A percentile compares a stretch with the other conserved stretches of the same genome.
Evolutionary conservation across 1,284 basidiomycete species (phyloP).

Genomic region (Ustilago xerochloae): DNA sequence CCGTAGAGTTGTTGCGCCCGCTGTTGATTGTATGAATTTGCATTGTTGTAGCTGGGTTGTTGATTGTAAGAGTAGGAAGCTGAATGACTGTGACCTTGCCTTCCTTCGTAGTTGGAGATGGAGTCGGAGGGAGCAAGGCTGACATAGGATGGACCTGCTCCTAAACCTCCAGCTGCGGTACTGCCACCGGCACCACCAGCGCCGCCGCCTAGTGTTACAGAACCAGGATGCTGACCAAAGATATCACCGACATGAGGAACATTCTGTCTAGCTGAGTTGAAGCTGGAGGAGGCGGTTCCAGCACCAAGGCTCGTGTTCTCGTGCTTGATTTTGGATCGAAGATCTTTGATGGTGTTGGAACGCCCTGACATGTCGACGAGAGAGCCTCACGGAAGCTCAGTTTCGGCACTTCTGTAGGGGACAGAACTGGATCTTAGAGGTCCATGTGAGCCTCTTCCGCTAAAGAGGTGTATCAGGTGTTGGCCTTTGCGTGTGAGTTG

Average conservation of each 20-base stretch:
- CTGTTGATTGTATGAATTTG: constrained; percentile 1
- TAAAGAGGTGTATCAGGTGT: too few relatives aligned
- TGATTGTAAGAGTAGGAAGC: constrained; percentile 9
- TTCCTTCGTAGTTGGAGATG: constrained; percentile 45
- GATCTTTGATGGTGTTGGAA: constrained; percentile 49
- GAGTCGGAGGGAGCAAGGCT: constrained; percentile 52
- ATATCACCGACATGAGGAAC: constrained; percentile 35
- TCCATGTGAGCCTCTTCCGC: too few relatives aligned
- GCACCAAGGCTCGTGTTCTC: constrained; percentile 60
- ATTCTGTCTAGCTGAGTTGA: constrained; percentile 27
- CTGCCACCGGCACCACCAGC: background rate
- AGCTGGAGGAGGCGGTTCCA: constrained; percentile 51
- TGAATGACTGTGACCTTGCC: constrained; percentile 21
- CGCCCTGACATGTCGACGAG: constrained; percentile 32
- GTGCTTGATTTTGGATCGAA: constrained; percentile 66
- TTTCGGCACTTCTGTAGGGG: too few relatives aligned
- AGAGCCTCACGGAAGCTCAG: background rate
- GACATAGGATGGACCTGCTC: constrained; percentile 43
- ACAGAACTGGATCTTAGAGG: too few relatives aligned
- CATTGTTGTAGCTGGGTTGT: constrained; percentile 4
- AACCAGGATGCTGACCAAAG: constrained; percentile 45
- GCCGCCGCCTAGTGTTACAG: constrained; percentile 15
- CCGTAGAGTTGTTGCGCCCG: constrained; percentile 2
- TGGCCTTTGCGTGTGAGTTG: too few relatives aligned
- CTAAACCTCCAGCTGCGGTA: constrained; percentile 6